Percentiles rank a stretch among this genome's conserved stretches.
phyloP scores from a whole-genome alignment of 1,139 yeast species.

The Blastobotrys illinoisensis region DNA sequence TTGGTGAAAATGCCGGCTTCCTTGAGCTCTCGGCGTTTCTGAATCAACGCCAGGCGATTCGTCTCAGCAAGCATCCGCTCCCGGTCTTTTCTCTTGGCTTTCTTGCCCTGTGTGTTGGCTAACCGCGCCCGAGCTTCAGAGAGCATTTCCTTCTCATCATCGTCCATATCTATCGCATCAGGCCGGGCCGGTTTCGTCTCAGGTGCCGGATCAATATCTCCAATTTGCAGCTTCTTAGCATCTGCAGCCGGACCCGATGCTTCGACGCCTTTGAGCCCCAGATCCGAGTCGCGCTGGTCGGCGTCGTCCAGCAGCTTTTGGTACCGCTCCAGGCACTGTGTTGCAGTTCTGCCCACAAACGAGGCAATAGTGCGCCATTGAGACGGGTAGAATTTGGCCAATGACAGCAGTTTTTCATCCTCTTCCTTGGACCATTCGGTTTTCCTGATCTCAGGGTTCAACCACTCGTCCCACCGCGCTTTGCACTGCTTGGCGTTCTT shows the following conservation, averaged over 20 bases:
- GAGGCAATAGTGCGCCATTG: constrained; percentile 93
- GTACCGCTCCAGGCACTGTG: constrained; percentile 84
- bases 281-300: constrained; percentile 30
- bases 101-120: constrained; percentile 91
- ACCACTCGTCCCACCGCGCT: constrained; percentile 87
- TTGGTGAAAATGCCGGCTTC: constrained; percentile 73
- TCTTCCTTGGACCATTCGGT: constrained; percentile 69
- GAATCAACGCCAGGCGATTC: constrained; percentile 66
- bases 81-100: constrained; percentile 85
- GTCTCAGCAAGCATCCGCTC: constrained; percentile 77
- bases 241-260: constrained; percentile 35
- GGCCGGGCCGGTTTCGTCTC: constrained; percentile 84
- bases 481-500: constrained; percentile 91
- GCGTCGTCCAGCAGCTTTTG: constrained; percentile 66
- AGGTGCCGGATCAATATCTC: constrained; percentile 63
- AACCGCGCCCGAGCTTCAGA: constrained; percentile 89
- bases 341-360: constrained; percentile 76
- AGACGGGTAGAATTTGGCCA: constrained; percentile 74
- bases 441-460: constrained; percentile 66
- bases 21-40: constrained; percentile 77
- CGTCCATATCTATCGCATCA: constrained; percentile 72
- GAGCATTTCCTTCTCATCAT: constrained; percentile 87
- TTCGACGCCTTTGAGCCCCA: constrained; percentile 50
- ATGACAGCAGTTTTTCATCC: constrained; percentile 62
- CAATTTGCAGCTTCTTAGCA: constrained; percentile 31